phyloP scores from a whole-genome alignment of 1,284 basidiomycete species.

The Lentinula novae-zelandiae region DNA sequence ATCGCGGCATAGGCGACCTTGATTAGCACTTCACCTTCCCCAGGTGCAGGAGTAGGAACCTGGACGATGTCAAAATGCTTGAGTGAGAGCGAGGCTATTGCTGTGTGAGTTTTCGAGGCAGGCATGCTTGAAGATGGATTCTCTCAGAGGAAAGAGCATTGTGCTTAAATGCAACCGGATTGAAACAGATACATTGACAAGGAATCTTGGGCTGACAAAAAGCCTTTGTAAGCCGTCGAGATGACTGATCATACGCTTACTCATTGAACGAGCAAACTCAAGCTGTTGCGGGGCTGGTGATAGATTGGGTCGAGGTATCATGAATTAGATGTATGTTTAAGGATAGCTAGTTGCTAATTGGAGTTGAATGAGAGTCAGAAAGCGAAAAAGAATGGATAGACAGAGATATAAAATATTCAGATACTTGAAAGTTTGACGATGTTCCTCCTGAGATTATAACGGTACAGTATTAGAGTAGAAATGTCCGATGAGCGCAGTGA shows the following conservation, averaged over 20 bases:
- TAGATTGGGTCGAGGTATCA: too few species aligned
- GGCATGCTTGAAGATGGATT: background rate
- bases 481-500: background rate
- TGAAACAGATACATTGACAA: background rate
- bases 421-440: background rate
- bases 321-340: background rate
- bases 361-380: background rate
- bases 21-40: constrained; percentile 39
- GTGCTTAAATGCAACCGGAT: background rate
- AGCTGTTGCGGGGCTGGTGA: too few species aligned
- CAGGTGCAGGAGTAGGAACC: constrained; percentile 36
- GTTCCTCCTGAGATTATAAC: background rate
- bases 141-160: too few species aligned
- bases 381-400: background rate
- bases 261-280: too few species aligned
- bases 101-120: constrained; percentile 27
- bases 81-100: constrained; percentile 34
- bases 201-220: background rate
- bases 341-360: background rate
- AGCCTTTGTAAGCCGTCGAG: too few species aligned
- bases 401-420: background rate
- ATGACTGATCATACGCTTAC: too few species aligned
- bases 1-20: constrained; percentile 43
- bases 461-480: background rate
- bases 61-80: constrained; percentile 35